Percentiles rank a stretch among this genome's conserved stretches.
These are phyloP conservation scores for Globisporangium carolinianum DNA, from an alignment of 352 stramenopile species.

Conservation along the genomic window DNA sequence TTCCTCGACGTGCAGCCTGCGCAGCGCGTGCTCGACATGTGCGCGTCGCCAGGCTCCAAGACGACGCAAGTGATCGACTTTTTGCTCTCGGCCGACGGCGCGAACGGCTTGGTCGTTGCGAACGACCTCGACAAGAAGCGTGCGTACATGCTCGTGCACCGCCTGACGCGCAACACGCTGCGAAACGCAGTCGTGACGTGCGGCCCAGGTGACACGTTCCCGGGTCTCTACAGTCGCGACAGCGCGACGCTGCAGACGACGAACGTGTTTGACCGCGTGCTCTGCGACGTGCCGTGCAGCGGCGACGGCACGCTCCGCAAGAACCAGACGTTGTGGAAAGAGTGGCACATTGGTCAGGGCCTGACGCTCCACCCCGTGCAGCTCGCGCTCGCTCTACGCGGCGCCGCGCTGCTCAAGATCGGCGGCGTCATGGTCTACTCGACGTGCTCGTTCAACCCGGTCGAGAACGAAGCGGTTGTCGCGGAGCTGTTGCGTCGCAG, in stretches of 20 bases:
- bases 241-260: constrained; percentile 29
- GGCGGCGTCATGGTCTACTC: constrained; percentile 94
- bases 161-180: constrained; percentile 81
- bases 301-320: constrained; percentile 98
- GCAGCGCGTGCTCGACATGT: constrained; percentile 83
- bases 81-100: constrained; percentile 22
- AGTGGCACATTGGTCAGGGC: constrained; percentile 90
- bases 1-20: constrained; percentile 91
- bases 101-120: constrained; percentile 87
- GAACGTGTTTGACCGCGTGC: constrained; percentile 96
- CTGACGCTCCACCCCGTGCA: constrained; percentile 93
- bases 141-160: constrained; percentile 97
- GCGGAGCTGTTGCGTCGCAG: constrained; percentile 88
- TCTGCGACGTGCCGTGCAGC: constrained; percentile 98
- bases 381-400: constrained; percentile 88
- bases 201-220: constrained; percentile 91
- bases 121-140: constrained; percentile 96
- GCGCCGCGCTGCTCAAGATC: constrained; percentile 85
- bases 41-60: constrained; percentile 97
- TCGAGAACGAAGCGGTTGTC: constrained; percentile 99
- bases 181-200: constrained; percentile 90
- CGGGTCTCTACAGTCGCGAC: constrained; percentile 69
- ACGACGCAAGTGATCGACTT: constrained; percentile 96
- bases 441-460: constrained; percentile 97
- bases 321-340: constrained; percentile 91